Evolutionary conservation across 1,284 basidiomycete species (phyloP).

Genomic region (Violaceomyces palustris): DNA sequence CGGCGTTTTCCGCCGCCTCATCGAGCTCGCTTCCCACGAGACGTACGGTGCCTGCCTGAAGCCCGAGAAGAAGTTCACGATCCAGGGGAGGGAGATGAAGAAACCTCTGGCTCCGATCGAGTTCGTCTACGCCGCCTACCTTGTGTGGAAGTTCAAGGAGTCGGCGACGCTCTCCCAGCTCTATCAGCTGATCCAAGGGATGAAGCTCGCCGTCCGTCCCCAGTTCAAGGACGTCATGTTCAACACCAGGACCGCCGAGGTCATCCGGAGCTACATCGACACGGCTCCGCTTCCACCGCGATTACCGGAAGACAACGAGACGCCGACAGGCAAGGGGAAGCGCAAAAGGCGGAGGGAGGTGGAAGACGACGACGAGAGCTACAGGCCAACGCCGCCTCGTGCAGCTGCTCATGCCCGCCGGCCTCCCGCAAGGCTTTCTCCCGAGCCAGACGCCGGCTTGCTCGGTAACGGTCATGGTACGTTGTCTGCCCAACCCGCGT

Average conservation of each 20-base stretch:
- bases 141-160: slow-evolving; percentile 20
- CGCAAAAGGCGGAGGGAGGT: neutral
- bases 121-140: slow-evolving; percentile 22
- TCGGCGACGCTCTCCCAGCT: slow-evolving; percentile 12
- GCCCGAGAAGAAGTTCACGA: slow-evolving; percentile 11
- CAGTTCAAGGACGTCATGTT: slow-evolving; percentile 28
- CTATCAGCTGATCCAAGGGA: slow-evolving; percentile 11
- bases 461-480: no score
- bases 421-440: no score
- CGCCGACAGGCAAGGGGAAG: slow-evolving; percentile 1
- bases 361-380: slow-evolving; percentile 5
- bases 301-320: slow-evolving; percentile 2
- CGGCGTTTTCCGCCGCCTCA: no score
- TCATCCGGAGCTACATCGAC: slow-evolving; percentile 19
- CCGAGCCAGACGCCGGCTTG: no score
- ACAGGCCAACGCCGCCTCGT: no score
- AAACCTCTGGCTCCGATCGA: slow-evolving; percentile 31
- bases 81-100: neutral
- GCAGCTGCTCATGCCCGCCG: no score
- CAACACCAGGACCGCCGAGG: slow-evolving; percentile 10
- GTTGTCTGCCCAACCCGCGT: no score
- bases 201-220: slow-evolving; percentile 23
- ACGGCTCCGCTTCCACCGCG: neutral
- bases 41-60: slow-evolving; percentile 20
- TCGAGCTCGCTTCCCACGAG: slow-evolving; percentile 20